Evolutionary conservation across 2,329 filamentous ascomycete genomes (phyloP).

Genomic region (Aspergillus pseudoterreus): DNA sequence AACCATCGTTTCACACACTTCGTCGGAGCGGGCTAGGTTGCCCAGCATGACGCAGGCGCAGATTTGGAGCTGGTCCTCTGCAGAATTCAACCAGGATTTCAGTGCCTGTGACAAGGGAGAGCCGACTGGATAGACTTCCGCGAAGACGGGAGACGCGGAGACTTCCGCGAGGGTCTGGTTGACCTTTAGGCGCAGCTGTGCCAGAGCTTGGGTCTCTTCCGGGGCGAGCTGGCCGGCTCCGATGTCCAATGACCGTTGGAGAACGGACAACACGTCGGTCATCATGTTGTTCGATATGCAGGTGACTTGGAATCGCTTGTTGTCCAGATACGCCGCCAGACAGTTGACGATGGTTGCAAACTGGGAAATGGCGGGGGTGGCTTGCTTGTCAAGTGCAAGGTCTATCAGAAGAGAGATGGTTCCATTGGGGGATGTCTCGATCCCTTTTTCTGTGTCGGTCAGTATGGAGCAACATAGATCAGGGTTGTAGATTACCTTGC

Average conservation of each 20-base stretch:
- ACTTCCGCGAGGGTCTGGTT: conserved; percentile 41
- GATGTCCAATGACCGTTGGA: conserved; percentile 29
- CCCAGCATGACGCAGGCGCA: conserved; percentile 47
- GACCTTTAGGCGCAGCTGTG: conserved; percentile 35
- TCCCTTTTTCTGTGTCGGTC: conserved; percentile 27
- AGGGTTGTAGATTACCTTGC: conserved; percentile 29
- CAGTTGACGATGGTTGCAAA: conserved; percentile 31
- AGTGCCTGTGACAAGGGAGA: conserved; percentile 35
- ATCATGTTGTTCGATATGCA: conserved; percentile 33
- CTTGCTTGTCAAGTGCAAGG: conserved; percentile 25
- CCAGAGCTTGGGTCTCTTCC: conserved; percentile 33
- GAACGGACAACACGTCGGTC: conserved; percentile 28
- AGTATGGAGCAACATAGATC: background rate
- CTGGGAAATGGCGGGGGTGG: conserved; percentile 24
- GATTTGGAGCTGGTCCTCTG: conserved; percentile 43
- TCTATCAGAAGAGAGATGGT: conserved; percentile 33
- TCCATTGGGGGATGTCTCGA: conserved; percentile 33
- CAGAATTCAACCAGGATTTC: conserved; percentile 36
- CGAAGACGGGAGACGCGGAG: conserved; percentile 36
- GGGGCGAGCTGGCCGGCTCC: conserved; percentile 21
- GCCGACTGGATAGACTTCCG: conserved; percentile 36
- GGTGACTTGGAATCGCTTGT: conserved; percentile 36
- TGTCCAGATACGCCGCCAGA: conserved; percentile 33
- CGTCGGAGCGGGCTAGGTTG: conserved; percentile 44
- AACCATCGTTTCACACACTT: conserved; percentile 40